Conservation (phyloP, 2,329 filamentous ascomycete species). For the Aspergillus fumigatus region DNA sequence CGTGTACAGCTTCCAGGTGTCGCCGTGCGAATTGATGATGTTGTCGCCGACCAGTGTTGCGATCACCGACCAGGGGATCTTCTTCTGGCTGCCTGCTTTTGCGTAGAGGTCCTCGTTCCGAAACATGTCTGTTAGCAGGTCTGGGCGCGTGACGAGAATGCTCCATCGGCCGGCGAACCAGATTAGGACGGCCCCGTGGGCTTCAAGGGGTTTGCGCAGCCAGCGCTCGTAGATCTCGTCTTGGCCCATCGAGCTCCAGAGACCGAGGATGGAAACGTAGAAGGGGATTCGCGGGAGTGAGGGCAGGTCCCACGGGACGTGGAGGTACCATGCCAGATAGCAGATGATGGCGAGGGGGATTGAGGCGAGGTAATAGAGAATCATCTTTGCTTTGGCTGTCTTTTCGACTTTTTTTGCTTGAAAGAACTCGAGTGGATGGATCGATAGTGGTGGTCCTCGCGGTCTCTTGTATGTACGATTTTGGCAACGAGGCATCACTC, state of each 20-base stretch:
- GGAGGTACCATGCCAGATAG: constrained; percentile 20
- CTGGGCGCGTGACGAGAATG: constrained; percentile 43
- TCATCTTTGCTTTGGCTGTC: not conserved
- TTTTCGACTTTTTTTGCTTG: not conserved
- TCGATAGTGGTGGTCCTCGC: too few relatives aligned
- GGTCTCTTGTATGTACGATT: not conserved
- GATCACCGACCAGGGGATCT: constrained; percentile 38
- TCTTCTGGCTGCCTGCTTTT: constrained; percentile 41
- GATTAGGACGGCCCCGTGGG: constrained; percentile 43
- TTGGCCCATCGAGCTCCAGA: constrained; percentile 24
- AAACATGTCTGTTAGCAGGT: constrained; percentile 40
- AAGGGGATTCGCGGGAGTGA: constrained; percentile 21
- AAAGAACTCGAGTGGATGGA: too few relatives aligned
- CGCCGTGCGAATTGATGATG: constrained; percentile 9
- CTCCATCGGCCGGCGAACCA: constrained; percentile 50
- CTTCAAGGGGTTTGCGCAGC: constrained; percentile 20
- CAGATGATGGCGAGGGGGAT: constrained; percentile 6
- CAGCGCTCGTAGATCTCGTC: constrained; percentile 22
- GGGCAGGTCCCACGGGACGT: constrained; percentile 16
- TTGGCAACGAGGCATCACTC: not conserved
- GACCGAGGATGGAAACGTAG: constrained; percentile 21
- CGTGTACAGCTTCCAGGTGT: not conserved
- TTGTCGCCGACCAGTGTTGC: constrained; percentile 28
- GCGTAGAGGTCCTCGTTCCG: constrained; percentile 27
- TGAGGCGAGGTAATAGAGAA: not conserved